These are phyloP conservation scores for Aspergillus transmontanensis DNA, from an alignment of 2,329 filamentous ascomycete species.

Conservation along the genomic window DNA sequence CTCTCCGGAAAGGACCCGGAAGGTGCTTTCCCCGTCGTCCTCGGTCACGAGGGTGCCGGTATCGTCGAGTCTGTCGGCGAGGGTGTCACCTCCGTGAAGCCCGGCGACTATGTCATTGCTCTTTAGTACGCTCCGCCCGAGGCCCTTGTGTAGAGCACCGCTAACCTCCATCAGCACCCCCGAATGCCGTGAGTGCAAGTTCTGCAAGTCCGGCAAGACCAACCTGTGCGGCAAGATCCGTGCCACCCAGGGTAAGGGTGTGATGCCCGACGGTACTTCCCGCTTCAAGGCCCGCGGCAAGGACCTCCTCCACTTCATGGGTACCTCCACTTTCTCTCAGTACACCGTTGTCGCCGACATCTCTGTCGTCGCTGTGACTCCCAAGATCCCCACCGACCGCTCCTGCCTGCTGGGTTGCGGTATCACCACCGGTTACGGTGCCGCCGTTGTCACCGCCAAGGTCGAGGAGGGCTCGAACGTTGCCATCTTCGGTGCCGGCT, in stretches of 20 bases:
- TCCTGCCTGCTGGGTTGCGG: constrained; percentile 96
- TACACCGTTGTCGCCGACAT: constrained; percentile 99
- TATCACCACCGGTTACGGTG: constrained; percentile 98
- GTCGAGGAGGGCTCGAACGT: constrained; percentile 88
- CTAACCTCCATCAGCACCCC: constrained; percentile 69
- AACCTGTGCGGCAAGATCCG: constrained; percentile 99
- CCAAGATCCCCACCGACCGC: constrained; percentile 89
- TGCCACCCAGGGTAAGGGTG: constrained; percentile 89
- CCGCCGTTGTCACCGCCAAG: constrained; percentile 88
- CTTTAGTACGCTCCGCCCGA: constrained; percentile 66
- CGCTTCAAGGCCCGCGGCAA: constrained; percentile 95
- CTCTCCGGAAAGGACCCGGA: constrained; percentile 96
- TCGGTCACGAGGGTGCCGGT: constrained; percentile 89
- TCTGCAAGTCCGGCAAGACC: constrained; percentile 99
- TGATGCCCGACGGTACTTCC: constrained; percentile 96
- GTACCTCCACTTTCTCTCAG: constrained; percentile 97
- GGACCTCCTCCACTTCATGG: constrained; percentile 98
- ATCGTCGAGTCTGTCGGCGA: constrained; percentile 93
- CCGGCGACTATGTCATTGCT: constrained; percentile 86
- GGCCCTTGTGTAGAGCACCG: not conserved
- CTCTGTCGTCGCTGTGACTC: constrained; percentile 90
- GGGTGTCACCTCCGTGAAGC: constrained; percentile 91
- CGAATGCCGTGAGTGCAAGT: constrained; percentile 97
- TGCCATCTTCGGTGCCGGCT: constrained; percentile 92
- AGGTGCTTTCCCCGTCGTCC: constrained; percentile 85